Evolutionary conservation across 768 basidiomycete genomes (phyloP), one percentile per base, ranked within the genome.

Genomic region (Mrakia frigida): DNA sequence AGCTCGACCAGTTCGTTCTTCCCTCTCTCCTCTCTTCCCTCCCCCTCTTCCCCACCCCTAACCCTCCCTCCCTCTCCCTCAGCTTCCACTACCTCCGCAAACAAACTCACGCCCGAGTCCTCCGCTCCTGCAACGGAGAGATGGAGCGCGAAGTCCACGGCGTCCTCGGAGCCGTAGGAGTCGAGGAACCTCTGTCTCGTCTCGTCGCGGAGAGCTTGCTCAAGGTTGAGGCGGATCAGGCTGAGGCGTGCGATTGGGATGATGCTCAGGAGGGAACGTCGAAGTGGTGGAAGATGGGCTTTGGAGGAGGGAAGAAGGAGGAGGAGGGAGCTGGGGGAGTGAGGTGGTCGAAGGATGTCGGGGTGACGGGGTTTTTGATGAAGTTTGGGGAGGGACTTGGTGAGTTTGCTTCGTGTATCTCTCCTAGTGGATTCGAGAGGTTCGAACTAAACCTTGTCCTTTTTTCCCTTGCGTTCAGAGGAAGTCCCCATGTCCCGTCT

Each of bases 371-470:
- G 3, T 99, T 99, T 85, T 84, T 99, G 80, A 87, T 98, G 80
- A 97, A 93, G 84, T 98, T 98, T 80, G 95, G 95, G n/a, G 91
- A 92, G 82, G 93, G 94, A 25, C 81, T 97, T 71, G 91, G 91
- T 92, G 81, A 78, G 90, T 85, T 0, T 77, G 69, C 43, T 60
- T 25, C 31, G 31, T 35, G 46, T 31, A 21, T 7, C 41, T 14
- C 43, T 31, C 21, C n/a, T 14, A 3, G 33, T 25, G 35, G 35
- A 18, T 23, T 3, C 41, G 69, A 39, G 35, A 31, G 33, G 46
- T 11, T 37, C n/a, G n/a, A n/a, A n/a, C 6, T 39, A 21, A 59
- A 1, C 25, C 31, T 28, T 31, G 9, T 31, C 23, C n/a, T 56
- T 18, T 7, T 7, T 33, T 56, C 46, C 31, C 68, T 59, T 18